phyloP scores from a whole-genome alignment of 2,329 filamentous ascomycete species.

The Myriosclerotinia duriaeana region DNA sequence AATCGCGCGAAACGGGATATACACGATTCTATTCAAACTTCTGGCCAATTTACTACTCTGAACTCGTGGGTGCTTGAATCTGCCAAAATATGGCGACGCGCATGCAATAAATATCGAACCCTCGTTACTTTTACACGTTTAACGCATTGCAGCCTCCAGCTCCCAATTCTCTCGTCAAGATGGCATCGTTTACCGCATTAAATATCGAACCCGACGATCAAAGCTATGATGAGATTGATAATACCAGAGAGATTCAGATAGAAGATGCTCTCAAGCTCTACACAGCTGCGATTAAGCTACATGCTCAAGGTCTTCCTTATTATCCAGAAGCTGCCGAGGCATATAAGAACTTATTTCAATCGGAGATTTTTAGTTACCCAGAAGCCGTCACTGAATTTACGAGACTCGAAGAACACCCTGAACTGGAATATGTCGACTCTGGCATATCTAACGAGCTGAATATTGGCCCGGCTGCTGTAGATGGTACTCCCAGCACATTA shows the following conservation, averaged over 20 bases:
- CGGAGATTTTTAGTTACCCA: slow-evolving; percentile 90
- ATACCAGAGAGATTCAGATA: slow-evolving; percentile 92
- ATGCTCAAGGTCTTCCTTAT: slow-evolving; percentile 77
- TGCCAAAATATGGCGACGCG: not conserved
- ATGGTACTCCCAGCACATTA: slow-evolving; percentile 75
- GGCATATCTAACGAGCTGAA: slow-evolving; percentile 53
- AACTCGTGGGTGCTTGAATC: not conserved
- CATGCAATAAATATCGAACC: not conserved
- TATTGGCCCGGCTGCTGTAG: slow-evolving; percentile 60
- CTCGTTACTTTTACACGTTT: not conserved
- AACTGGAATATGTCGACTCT: slow-evolving; percentile 50
- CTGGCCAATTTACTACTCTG: not conserved
- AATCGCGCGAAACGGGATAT: not conserved
- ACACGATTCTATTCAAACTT: not conserved
- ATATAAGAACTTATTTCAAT: slow-evolving; percentile 81
- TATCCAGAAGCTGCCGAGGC: slow-evolving; percentile 76
- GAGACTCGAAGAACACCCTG: slow-evolving; percentile 60
- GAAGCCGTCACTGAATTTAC: slow-evolving; percentile 85
- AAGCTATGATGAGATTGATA: slow-evolving; percentile 86
- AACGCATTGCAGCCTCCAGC: not conserved
- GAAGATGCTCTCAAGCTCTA: slow-evolving; percentile 96
- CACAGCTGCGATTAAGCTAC: slow-evolving; percentile 84
- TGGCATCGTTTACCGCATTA: slow-evolving; percentile 68
- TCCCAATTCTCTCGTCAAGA: not conserved
- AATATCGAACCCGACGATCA: slow-evolving; percentile 94